Evolutionary conservation across 129 eudicot species (phyloP).

Genomic region (Heracleum sosnowskyi): DNA sequence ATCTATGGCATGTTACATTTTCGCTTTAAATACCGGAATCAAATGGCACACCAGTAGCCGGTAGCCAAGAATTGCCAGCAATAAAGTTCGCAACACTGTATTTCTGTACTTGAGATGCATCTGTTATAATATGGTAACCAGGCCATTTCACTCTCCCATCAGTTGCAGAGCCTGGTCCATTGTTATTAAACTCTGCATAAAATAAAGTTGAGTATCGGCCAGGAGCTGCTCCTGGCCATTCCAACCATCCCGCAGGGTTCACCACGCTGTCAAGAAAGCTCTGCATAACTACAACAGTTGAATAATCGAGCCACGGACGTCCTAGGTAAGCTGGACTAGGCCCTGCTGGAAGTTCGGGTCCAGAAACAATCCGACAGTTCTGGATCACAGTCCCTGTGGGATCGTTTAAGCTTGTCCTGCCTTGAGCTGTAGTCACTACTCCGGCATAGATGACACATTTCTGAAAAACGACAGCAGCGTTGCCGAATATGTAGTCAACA

Average conservation of each 20-base stretch:
- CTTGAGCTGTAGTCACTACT: slow-evolving; percentile 2
- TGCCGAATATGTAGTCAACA: not conserved
- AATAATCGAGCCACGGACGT: slow-evolving; percentile 2
- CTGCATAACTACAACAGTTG: not conserved
- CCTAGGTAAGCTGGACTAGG: not conserved
- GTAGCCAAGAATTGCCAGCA: not conserved
- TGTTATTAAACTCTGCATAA: not conserved
- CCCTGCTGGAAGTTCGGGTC: not conserved
- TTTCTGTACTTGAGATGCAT: not conserved
- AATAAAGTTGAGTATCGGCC: not conserved
- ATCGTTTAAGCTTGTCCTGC: not conserved
- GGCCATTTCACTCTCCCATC: not conserved
- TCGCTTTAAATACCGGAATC: not conserved
- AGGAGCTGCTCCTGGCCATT: not conserved
- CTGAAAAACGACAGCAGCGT: not conserved
- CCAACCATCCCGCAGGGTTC: not conserved
- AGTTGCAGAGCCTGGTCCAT: not conserved
- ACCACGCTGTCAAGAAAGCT: not conserved
- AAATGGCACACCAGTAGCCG: not conserved
- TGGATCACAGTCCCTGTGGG: not conserved
- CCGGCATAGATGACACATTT: not conserved
- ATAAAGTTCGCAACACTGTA: not conserved
- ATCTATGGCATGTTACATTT: too few relatives aligned
- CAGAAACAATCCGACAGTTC: not conserved
- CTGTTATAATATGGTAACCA: not conserved